Base-by-base conservation (phyloP, 495 filamentous ascomycete genomes). In the Elasticomyces elasticus region DNA sequence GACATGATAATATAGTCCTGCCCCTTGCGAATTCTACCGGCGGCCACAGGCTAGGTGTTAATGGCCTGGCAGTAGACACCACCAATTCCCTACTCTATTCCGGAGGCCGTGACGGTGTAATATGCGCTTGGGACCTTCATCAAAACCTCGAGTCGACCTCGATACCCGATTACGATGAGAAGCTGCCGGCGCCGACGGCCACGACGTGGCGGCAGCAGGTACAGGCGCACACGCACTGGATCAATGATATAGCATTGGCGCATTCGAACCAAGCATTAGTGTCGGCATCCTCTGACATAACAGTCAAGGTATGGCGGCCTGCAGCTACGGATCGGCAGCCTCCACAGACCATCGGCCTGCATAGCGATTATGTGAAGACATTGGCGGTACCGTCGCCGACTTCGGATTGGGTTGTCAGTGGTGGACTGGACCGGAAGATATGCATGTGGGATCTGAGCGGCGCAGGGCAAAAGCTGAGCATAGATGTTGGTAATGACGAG, bases 151-250 rank as follows among this genome's bases (percentile, higher is more conserved):
- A 71, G 10, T 54, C 54, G 52, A 12, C 52, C 41, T 64, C 66
- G 11, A 58, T 67, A 19, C 63, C 70, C 19, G 61, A 69, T 27
- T 53, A 63, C 53, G 61, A 70, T 49, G 46, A 52, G 41, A 62
- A 69, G 52, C 64, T 51, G 17, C 7, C 46, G 5, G 13, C 51
- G 10, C 54, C 49, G 17, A 58, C 62, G 2, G 54, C 67, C n/a
- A 87, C 89, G 30, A 77, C 76, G n/a, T 91, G 91, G 67, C 82
- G 87, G 53, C 78, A 83, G 44, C 89, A 95, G 68, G 86, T 90
- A n/a, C 89, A 96, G 64, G 94, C 92, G 12, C 92, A 98, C 67
- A 97, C 90, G 25, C 91, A 97, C 69, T 97, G 92, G 92, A 85
- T 98, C 67, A 97, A 97, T 66, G 91, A 97, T 63, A 87, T 98